Conservation (phyloP, 306 rosid genomes). For the Dalbergia oliveri region DNA sequence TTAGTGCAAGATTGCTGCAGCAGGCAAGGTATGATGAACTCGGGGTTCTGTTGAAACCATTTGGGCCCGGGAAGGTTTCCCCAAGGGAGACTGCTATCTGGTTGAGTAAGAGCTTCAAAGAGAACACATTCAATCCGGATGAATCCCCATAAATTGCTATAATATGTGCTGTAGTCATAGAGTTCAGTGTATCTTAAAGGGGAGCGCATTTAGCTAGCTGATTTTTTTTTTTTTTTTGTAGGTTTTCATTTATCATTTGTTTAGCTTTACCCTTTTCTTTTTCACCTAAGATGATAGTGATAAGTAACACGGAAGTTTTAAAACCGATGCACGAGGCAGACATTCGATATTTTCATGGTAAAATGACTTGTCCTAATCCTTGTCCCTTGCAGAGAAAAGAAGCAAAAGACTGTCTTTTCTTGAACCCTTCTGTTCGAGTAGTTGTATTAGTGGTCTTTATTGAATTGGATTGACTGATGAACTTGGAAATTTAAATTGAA, state of each 20-base stretch:
- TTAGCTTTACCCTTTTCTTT: constrained; percentile 14
- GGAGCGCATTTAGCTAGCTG: constrained; percentile 56
- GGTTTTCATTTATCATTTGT: constrained; percentile 29
- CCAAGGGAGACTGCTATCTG: constrained; percentile 99
- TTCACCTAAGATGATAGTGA: constrained; percentile 5
- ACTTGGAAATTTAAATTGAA: no score
- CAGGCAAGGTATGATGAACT: constrained; percentile 93
- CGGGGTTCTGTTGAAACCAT: constrained; percentile 94
- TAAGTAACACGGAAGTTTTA: constrained; percentile 8
- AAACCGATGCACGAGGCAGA: constrained; percentile 39
- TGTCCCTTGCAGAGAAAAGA: constrained; percentile 20
- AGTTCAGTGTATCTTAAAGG: constrained; percentile 40
- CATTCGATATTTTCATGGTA: neutral
- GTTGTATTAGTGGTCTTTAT: neutral
- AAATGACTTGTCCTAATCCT: neutral
- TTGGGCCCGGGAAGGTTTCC: constrained; percentile 95
- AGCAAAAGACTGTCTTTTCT: constrained; percentile 18
- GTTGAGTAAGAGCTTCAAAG: constrained; percentile 96
- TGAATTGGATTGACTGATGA: no score
- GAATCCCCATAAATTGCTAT: constrained; percentile 48
- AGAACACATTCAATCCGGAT: constrained; percentile 70
- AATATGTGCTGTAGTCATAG: constrained; percentile 47
- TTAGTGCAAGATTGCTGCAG: constrained; percentile 93
- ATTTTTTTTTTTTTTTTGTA: constrained; percentile 50
- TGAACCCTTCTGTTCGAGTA: neutral